A percentile compares a stretch with the other conserved stretches of the same genome.
phyloP scores from a whole-genome alignment of 306 rosid species.

The Vachellia pachyceras region DNA sequence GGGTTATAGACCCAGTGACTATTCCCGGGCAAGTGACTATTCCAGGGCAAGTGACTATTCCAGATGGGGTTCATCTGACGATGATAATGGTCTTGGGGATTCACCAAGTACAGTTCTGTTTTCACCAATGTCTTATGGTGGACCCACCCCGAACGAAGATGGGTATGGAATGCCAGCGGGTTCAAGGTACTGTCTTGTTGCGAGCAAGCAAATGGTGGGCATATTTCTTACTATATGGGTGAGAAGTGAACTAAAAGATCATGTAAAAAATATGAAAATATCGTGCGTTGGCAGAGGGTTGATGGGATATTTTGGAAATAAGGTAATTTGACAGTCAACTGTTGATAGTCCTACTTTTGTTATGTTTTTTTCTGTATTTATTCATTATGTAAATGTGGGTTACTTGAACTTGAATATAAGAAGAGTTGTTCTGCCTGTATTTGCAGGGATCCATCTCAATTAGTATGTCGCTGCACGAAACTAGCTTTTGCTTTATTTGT shows the following conservation, averaged over 20 bases:
- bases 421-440: slow-evolving; percentile 43
- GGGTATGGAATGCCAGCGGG: slow-evolving; percentile 79
- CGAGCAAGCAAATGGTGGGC: slow-evolving; percentile 99
- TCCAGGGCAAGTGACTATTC: slow-evolving; percentile 94
- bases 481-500: slow-evolving; percentile 95
- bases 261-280: slow-evolving; percentile 88
- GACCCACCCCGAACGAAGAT: slow-evolving; percentile 75
- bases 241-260: slow-evolving; percentile 86
- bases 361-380: slow-evolving; percentile 1
- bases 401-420: slow-evolving; percentile 25
- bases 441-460: slow-evolving; percentile 95
- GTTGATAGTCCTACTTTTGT: slow-evolving; percentile 13
- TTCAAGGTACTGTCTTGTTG: slow-evolving; percentile 94
- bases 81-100: slow-evolving; percentile 86
- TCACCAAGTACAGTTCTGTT: slow-evolving; percentile 90
- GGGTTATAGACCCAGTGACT: slow-evolving; percentile 92
- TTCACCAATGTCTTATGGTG: slow-evolving; percentile 86
- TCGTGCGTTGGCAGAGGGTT: slow-evolving; percentile 98
- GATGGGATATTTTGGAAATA: slow-evolving; percentile 99
- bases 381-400: slow-evolving; percentile 7
- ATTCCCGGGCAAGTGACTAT: slow-evolving; percentile 77
- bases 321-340: slow-evolving; percentile 58
- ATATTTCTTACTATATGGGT: slow-evolving; percentile 98
- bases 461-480: slow-evolving; percentile 95
- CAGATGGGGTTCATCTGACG: slow-evolving; percentile 97